Evolutionary conservation across 129 eudicot genomes (phyloP).

Genomic region (Erigeron canadensis): DNA sequence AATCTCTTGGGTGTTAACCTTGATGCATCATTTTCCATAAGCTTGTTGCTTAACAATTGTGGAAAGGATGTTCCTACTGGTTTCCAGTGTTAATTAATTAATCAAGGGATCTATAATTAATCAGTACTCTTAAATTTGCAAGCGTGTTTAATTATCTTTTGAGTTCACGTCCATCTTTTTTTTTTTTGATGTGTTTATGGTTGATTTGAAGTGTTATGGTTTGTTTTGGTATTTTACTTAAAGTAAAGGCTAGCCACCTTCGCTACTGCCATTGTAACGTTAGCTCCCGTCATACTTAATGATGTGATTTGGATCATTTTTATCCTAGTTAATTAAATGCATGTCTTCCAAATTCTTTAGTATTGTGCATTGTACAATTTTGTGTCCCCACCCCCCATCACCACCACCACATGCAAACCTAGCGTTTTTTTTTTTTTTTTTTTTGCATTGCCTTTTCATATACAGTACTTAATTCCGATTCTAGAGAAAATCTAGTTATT

Average conservation of each 20-base stretch:
- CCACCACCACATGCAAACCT: no score
- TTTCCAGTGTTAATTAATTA: conserved; percentile 26
- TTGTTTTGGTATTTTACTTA: neutral
- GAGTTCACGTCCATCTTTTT: conserved; percentile 5
- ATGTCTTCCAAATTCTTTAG: neutral
- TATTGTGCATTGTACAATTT: no score
- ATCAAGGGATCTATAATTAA: neutral
- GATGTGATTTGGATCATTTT: conserved; percentile 17
- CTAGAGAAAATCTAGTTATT: no score
- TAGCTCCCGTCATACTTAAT: conserved; percentile 4
- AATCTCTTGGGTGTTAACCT: conserved; percentile 19
- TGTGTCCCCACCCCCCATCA: no score
- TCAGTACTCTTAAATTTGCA: no score
- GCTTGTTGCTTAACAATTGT: conserved; percentile 27
- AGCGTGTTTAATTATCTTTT: conserved; percentile 14
- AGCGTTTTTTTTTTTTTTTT: no score
- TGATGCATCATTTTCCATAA: conserved; percentile 6
- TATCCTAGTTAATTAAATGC: conserved; percentile 11
- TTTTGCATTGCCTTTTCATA: no score
- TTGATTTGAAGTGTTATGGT: neutral
- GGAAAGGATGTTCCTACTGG: conserved; percentile 31
- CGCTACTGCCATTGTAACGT: conserved; percentile 8
- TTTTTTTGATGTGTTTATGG: conserved; percentile 21
- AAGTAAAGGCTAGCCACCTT: conserved; percentile 20
- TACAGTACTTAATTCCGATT: no score